Conservation (phyloP, 2,329 filamentous ascomycete species). For the Fusarium solani-melongenae region DNA sequence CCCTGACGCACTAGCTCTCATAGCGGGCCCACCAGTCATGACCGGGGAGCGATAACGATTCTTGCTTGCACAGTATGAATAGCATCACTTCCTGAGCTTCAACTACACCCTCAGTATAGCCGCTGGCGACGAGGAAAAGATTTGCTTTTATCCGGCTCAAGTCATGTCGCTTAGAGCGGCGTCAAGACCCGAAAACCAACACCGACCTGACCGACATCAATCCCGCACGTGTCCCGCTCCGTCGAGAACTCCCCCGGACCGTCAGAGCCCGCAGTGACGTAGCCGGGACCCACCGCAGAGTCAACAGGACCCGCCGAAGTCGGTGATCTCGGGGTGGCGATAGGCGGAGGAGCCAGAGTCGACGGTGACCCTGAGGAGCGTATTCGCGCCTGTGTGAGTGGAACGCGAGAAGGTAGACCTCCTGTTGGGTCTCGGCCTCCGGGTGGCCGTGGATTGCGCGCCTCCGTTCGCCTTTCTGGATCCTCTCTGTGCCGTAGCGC, state of each 20-base stretch:
- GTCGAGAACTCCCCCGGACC: not conserved
- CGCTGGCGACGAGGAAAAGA: not conserved
- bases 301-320: slow-evolving; percentile 25
- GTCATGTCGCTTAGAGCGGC: not conserved
- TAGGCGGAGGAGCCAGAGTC: slow-evolving; percentile 29
- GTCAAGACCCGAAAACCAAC: not conserved
- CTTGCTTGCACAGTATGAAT: not conserved
- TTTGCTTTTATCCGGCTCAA: not conserved
- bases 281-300: slow-evolving; percentile 26
- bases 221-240: not conserved
- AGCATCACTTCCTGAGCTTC: not conserved
- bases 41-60: not conserved
- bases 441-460: not conserved
- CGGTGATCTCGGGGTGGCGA: slow-evolving; percentile 28
- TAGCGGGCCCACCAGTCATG: slow-evolving; percentile 9
- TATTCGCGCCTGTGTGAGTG: slow-evolving; percentile 31
- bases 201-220: not conserved
- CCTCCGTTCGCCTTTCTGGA: not conserved
- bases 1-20: slow-evolving; percentile 10
- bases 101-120: not conserved
- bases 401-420: slow-evolving; percentile 22
- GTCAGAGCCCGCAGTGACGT: slow-evolving; percentile 33
- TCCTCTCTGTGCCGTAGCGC: slow-evolving; percentile 21
- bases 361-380: slow-evolving; percentile 16
- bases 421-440: slow-evolving; percentile 3